Evolutionary conservation across 2,329 filamentous ascomycete genomes (phyloP), one percentile per base, ranked within the genome.

Genomic region (Falciphora oryzae): DNA sequence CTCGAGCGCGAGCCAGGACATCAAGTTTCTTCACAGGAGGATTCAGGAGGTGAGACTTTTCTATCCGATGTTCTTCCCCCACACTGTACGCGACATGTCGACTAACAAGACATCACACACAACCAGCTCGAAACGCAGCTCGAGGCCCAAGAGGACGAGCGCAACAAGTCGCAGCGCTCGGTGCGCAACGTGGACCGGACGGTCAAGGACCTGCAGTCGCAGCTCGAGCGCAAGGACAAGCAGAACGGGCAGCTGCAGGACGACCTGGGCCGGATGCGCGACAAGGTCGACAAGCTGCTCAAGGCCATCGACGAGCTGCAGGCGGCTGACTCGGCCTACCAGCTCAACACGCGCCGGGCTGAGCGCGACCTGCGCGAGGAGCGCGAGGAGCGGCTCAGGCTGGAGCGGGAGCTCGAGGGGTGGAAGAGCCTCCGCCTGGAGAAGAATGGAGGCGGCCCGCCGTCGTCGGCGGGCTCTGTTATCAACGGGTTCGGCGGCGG

Each of bases 221-320:
- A 98, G 76, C 90, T 99, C 69, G 93, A 97, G 61, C 91, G 95
- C 70, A 92, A 93, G 70, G 94, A 98, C 69, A 97, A 96, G 79
- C 87, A 91, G 70, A 92, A 93, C 71, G 73, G 82, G 6, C 89
- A 95, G 73, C 82, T 97, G 25, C 84, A 88, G 64, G 94, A 97
- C 63, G 95, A 98, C 71, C 85, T 97, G 65, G 81, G 83, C 69
- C 91, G 94, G 68, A 88, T 92, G 72, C 91, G 94, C 67, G 94
- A 98, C 78, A 96, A 95, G 81, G 86, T 93, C 67, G 92, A 95
- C 69, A 92, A 93, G 73, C 87, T 98, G 6, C 88, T 99, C 62
- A 84, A 88, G 73, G 92, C 92, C 1, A 97, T 99, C 70, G 94
- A 98, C 73, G 94, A 98, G 74, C 86, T 99, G 44, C 94, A 99